Base-by-base conservation (phyloP, 2,329 filamentous ascomycete species). In the Cladosporium sp. region DNA sequence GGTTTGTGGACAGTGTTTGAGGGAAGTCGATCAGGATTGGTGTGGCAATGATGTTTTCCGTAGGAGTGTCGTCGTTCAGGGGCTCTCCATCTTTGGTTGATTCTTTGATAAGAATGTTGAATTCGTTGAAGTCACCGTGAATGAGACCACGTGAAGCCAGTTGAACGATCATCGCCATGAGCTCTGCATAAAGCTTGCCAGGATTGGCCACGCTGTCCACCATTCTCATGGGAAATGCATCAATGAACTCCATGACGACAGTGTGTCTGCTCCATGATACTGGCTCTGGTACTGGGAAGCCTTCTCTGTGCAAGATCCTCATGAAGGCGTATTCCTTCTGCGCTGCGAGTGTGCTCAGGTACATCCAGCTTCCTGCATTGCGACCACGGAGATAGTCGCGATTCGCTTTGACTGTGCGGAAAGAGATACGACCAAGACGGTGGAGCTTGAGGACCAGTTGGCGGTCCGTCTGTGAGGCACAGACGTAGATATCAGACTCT, bases 121-220 rank as follows among this genome's bases (percentile, higher is more conserved):
- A 98, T 69, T 98, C 94, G 73, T 98, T 98, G 74, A 94, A 98
- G 67, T 98, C 93, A 55, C 93, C 93, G 66, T 98, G 93, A 54
- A 98, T 98, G 41, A 98, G 74, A 6, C 93, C 93, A 59, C 91
- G 83, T 54, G 82, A 82, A 5, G 93, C 92, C 35, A 98, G 77
- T 22, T 84, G 80, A 38, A 98, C 74, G 50, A 98, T 89, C 59
- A 96, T 80, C 36, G 82, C 78, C 63, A 98, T 94, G 29, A 98
- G 75, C 53, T 97, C 89, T n/a, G 84, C 84, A 66, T 98, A 98
- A 5, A 98, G 77, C n/a, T 73, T 73, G 2, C 89, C 87, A 0
- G 92, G 89, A 58, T 96, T 81, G 27, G 89, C 86, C 2, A 98
- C 85, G 20, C 79, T 79, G 9, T 88, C 81, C 53, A 98, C 89